A percentile compares a stretch with the other conserved stretches of the same genome.
Conservation (phyloP, 2,329 filamentous ascomycete species). For the Akanthomyces muscarius region DNA sequence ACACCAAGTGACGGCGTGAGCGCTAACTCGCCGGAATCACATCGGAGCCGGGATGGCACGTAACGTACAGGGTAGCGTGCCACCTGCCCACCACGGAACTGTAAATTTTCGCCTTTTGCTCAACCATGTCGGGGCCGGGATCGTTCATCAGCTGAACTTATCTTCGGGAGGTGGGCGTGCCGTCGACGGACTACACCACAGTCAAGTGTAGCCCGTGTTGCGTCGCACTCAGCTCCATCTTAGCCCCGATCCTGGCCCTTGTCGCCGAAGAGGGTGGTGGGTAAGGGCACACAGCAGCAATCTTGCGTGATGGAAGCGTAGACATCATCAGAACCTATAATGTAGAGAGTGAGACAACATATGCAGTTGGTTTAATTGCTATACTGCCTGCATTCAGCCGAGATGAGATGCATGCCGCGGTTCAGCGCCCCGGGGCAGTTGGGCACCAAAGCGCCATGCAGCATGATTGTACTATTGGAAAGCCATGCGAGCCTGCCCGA, state of each 20-base stretch:
- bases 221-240: conserved; percentile 6
- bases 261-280: not conserved
- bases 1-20: not conserved
- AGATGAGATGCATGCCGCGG: conserved; percentile 9
- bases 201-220: not conserved
- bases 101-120: not conserved
- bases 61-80: not conserved
- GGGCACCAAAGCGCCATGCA: conserved; percentile 6
- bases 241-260: conserved; percentile 3
- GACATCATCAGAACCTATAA: not conserved
- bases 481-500: not conserved
- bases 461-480: conserved; percentile 4
- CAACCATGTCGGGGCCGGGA: not conserved
- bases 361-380: not conserved
- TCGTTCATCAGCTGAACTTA: not conserved
- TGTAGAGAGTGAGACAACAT: conserved; percentile 6
- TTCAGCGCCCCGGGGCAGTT: not conserved
- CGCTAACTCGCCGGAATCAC: conserved; percentile 12
- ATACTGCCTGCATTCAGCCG: conserved; percentile 4
- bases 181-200: not conserved
- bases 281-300: not conserved
- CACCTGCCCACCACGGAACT: not conserved
- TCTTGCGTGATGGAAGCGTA: conserved; percentile 1
- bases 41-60: conserved; percentile 5
- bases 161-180: not conserved